Evolutionary conservation across 108 stramenopile species (phyloP).

Genomic region (Cyclotella baltica): DNA sequence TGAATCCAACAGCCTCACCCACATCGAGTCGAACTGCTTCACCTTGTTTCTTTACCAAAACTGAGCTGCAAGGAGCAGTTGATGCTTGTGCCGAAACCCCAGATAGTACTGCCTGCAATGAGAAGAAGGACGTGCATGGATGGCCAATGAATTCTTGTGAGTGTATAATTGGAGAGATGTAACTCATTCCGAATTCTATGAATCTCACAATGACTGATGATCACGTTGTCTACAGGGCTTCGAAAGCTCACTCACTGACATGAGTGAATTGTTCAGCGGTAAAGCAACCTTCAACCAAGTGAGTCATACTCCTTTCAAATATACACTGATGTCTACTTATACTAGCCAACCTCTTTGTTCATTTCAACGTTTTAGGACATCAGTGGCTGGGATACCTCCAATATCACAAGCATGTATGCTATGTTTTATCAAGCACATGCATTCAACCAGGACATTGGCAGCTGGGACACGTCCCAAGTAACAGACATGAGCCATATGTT

Average conservation of each 20-base stretch:
- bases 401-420: background rate
- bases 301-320: too few relatives aligned
- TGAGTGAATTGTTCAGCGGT: too few relatives aligned
- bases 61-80: too few relatives aligned
- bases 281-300: too few relatives aligned
- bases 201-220: background rate
- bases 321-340: too few relatives aligned
- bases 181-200: background rate
- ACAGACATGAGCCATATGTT: background rate
- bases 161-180: background rate
- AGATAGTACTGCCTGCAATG: background rate
- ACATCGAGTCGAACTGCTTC: too few relatives aligned
- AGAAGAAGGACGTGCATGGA: background rate
- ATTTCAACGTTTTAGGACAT: background rate
- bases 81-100: too few relatives aligned
- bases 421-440: background rate
- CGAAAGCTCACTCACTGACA: too few relatives aligned
- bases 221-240: background rate
- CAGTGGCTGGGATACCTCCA: background rate
- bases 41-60: too few relatives aligned
- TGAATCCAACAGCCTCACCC: too few relatives aligned
- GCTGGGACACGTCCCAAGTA: background rate
- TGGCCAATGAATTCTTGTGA: background rate
- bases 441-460: background rate
- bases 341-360: background rate